These are phyloP conservation scores for Nitzschia sp. DNA, from an alignment of 108 stramenopile genomes.

Conservation along the genomic window DNA sequence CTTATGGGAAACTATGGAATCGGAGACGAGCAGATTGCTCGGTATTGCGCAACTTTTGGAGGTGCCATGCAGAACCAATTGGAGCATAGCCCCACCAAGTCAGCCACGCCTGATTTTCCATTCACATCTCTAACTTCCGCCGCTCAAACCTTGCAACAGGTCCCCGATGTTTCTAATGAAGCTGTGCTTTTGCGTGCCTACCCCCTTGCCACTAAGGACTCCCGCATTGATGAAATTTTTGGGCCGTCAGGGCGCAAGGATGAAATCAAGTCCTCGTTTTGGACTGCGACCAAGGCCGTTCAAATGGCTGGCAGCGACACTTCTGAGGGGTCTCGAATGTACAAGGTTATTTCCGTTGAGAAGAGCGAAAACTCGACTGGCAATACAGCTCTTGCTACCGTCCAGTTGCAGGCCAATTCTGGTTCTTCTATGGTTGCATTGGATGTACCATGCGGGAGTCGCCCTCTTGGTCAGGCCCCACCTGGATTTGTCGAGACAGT, in stretches of 20 bases:
- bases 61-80: slow-evolving; percentile 13
- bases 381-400: neutral
- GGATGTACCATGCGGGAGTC: neutral
- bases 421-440: too few species aligned
- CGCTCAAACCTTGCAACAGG: neutral
- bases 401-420: neutral
- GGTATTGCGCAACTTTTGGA: slow-evolving; percentile 14
- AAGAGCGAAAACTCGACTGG: neutral
- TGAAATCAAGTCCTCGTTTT: neutral
- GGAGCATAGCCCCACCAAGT: neutral
- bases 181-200: neutral
- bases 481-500: slow-evolving; percentile 40
- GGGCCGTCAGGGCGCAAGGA: neutral
- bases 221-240: neutral
- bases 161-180: neutral
- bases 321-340: neutral
- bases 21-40: slow-evolving; percentile 3
- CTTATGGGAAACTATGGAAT: neutral
- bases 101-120: neutral
- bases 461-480: neutral
- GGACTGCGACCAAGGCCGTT: neutral
- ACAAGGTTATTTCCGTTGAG: neutral
- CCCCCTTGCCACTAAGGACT: neutral
- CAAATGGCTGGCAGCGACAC: neutral
- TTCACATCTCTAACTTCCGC: neutral